Conservation (phyloP, 2,329 filamentous ascomycete species). For the Penicillium sp. region DNA sequence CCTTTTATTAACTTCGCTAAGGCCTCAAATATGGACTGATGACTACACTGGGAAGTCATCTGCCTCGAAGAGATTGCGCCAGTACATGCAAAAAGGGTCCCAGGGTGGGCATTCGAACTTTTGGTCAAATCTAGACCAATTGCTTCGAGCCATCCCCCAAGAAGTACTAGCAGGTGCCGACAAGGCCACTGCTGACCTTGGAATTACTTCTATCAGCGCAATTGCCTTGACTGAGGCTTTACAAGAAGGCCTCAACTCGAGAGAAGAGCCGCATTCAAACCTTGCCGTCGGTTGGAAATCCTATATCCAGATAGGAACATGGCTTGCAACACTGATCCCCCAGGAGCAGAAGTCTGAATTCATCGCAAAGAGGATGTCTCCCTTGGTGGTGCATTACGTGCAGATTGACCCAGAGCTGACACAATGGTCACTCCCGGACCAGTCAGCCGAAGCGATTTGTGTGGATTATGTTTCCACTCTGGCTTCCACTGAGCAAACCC, state of each 20-base stretch:
- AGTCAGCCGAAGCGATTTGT: slow-evolving; percentile 40
- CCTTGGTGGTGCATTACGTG: slow-evolving; percentile 55
- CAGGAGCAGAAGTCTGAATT: slow-evolving; percentile 50
- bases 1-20: slow-evolving; percentile 60
- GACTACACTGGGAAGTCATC: slow-evolving; percentile 59
- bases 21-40: slow-evolving; percentile 72
- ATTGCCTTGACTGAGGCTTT: slow-evolving; percentile 65
- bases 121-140: slow-evolving; percentile 66
- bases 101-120: slow-evolving; percentile 70
- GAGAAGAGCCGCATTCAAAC: slow-evolving; percentile 72
- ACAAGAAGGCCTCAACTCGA: slow-evolving; percentile 66
- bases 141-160: slow-evolving; percentile 59
- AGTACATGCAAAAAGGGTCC: slow-evolving; percentile 79
- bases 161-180: slow-evolving; percentile 43
- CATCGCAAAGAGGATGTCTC: slow-evolving; percentile 49
- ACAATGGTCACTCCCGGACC: slow-evolving; percentile 52
- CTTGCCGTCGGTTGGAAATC: slow-evolving; percentile 68
- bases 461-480: slow-evolving; percentile 40
- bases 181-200: slow-evolving; percentile 21
- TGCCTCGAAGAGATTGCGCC: slow-evolving; percentile 58
- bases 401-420: slow-evolving; percentile 45
- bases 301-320: slow-evolving; percentile 65
- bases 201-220: slow-evolving; percentile 49
- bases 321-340: slow-evolving; percentile 51
- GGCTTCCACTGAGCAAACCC: slow-evolving; percentile 42